These are phyloP conservation scores for Scalesia atractyloides DNA, from an alignment of 129 eudicot species.

Conservation along the genomic window DNA sequence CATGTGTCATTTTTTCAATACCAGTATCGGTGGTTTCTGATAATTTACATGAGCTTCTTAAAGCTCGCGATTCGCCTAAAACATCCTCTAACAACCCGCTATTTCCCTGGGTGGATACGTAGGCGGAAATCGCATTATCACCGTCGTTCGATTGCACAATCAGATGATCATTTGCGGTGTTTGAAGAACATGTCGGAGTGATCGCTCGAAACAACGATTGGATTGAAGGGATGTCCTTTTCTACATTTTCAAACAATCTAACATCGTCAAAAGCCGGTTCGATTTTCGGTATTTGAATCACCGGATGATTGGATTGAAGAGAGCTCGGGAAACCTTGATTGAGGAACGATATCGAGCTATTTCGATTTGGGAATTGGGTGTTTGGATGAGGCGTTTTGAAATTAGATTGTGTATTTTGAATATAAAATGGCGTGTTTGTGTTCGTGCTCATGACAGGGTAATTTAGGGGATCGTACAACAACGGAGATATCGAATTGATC, in stretches of 20 bases:
- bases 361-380: conserved; percentile 19
- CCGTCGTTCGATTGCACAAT: conserved; percentile 41
- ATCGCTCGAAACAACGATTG: conserved; percentile 41
- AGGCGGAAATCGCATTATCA: conserved; percentile 35
- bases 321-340: conserved; percentile 30
- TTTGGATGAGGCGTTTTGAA: conserved; percentile 41
- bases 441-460: conserved; percentile 26
- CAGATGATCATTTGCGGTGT: conserved; percentile 34
- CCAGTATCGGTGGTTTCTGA: conserved; percentile 16
- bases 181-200: conserved; percentile 51
- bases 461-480: conserved; percentile 22
- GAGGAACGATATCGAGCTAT: conserved; percentile 26
- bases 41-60: conserved; percentile 22
- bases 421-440: conserved; percentile 26
- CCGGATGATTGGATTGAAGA: conserved; percentile 22
- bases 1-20: conserved; percentile 29
- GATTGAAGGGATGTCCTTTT: conserved; percentile 69
- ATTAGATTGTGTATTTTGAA: conserved; percentile 32
- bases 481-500: conserved; percentile 33
- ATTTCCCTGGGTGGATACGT: conserved; percentile 32
- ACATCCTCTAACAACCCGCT: conserved; percentile 86
- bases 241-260: conserved; percentile 14
- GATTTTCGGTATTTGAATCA: conserved; percentile 13
- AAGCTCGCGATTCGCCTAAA: conserved; percentile 57
- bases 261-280: conserved; percentile 23